phyloP scores from a whole-genome alignment of 2,329 filamentous ascomycete species.

The Ophiosphaerella herpotricha region DNA sequence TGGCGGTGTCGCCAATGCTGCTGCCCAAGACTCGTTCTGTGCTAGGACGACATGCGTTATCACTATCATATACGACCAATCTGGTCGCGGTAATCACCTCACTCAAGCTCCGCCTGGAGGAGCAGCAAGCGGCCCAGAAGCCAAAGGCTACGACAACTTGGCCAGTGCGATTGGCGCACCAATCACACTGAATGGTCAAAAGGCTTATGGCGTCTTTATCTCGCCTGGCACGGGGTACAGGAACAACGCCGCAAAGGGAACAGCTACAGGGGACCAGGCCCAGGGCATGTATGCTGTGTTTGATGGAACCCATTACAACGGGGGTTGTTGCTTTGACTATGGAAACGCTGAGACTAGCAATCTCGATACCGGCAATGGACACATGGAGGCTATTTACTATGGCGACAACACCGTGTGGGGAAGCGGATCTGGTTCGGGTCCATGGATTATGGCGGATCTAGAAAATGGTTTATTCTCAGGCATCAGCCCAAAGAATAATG shows the following conservation, averaged over 20 bases:
- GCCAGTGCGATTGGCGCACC: constrained; percentile 65
- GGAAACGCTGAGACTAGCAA: constrained; percentile 50
- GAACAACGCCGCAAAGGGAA: constrained; percentile 59
- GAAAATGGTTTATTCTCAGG: constrained; percentile 71
- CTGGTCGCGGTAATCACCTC: constrained; percentile 65
- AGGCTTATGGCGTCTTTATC: constrained; percentile 67
- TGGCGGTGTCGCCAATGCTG: constrained; percentile 66
- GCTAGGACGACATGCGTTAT: constrained; percentile 65
- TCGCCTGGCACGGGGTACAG: constrained; percentile 67
- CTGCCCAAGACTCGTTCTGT: constrained; percentile 66
- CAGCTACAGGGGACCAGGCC: constrained; percentile 59
- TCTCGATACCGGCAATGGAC: constrained; percentile 60
- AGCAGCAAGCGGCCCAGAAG: constrained; percentile 60
- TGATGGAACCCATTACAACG: constrained; percentile 65
- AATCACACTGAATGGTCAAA: constrained; percentile 63
- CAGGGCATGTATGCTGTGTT: constrained; percentile 66
- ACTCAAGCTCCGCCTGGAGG: constrained; percentile 63
- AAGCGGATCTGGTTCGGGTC: constrained; percentile 61
- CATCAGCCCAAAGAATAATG: constrained; percentile 51
- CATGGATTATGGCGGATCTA: constrained; percentile 72
- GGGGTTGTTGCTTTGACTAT: constrained; percentile 57
- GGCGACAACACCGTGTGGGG: constrained; percentile 62
- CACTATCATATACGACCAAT: constrained; percentile 69
- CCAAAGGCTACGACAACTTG: constrained; percentile 63
- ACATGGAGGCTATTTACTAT: constrained; percentile 73